Evolutionary conservation across 352 stramenopile genomes (phyloP).

Genomic region (Globisporangium irregulare): DNA sequence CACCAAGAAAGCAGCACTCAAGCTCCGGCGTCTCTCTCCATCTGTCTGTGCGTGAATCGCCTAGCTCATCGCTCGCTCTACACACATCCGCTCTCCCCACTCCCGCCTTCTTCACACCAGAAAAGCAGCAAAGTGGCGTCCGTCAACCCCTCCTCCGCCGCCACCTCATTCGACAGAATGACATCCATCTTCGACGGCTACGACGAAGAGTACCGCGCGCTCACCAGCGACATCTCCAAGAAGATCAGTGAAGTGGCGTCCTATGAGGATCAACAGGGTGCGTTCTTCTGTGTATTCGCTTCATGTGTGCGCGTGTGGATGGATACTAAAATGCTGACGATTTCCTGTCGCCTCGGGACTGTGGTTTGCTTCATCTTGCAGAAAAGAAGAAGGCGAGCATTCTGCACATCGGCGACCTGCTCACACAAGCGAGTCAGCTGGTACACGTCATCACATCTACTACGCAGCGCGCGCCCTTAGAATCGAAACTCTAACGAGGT

Average conservation of each 20-base stretch:
- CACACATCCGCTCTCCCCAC: neutral
- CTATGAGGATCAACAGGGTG: slow-evolving; percentile 82
- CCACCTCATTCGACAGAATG: slow-evolving; percentile 40
- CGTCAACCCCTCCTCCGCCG: neutral
- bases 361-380: slow-evolving; percentile 15
- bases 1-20: slow-evolving; percentile 1
- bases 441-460: slow-evolving; percentile 27
- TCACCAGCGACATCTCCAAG: slow-evolving; percentile 85
- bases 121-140: slow-evolving; percentile 12
- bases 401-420: slow-evolving; percentile 67
- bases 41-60: neutral
- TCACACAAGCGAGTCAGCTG: slow-evolving; percentile 82
- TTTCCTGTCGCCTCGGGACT: neutral
- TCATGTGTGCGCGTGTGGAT: neutral
- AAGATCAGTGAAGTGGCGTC: slow-evolving; percentile 87
- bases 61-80: neutral
- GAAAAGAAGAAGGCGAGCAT: slow-evolving; percentile 88
- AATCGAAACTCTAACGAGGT: neutral
- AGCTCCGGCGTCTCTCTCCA: neutral
- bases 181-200: slow-evolving; percentile 89
- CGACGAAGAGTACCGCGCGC: slow-evolving; percentile 83
- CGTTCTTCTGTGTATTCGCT: neutral
- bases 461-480: neutral
- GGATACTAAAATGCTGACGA: neutral
- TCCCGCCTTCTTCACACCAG: neutral